Base-by-base conservation (phyloP, 2,329 filamentous ascomycete genomes). In the Fusarium pininemorale region DNA sequence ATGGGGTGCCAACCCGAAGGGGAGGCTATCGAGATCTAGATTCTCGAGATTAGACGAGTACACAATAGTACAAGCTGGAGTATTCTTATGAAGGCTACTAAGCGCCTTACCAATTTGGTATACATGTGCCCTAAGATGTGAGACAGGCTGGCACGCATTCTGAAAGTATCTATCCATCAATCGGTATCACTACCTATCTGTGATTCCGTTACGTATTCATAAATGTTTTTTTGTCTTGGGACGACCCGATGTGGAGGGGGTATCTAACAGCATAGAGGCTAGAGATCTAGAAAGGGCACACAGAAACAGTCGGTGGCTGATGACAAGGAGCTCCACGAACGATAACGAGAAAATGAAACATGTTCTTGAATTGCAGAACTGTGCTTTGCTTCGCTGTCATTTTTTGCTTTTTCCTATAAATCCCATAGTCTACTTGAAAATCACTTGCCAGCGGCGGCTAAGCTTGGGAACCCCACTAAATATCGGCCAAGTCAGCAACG, bases 1-100 rank as follows among this genome's bases (percentile, higher is more conserved):
- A 68, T 61, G 66, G 50, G 64, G 32, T 65, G 28, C 20, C 30
- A 44, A n/a, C 30, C 41, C 37, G 37, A 68, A 48, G 28, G 38
- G 35, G 54, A 65, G 44, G 38, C 59, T 70, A 70, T 70, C 66
- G 66, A 70, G 66, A 70, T 70, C 60, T 70, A 70, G 60, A 70
- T 70, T 70, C 61, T 70, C 51, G 66, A 70, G 59, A 70, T 70
- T 70, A 69, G 37, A 70, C 66, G 66, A 69, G 67, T 39, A 45
- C 47, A n/a, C 20, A 28, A 39, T 39, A 39, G 51, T 32, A n/a
- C 24, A 56, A 51, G 62, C 59, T 38, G 24, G 14, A 35, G 47
- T 26, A 55, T 35, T 61, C 10, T 30, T 30, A 42, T 51, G 24
- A 15, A 54, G 7, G 37, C 58, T 32, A 16, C 47, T 32, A 26